These are phyloP conservation scores for Lophium mytilinum DNA, from an alignment of 495 filamentous ascomycete genomes.

Conservation along the genomic window DNA sequence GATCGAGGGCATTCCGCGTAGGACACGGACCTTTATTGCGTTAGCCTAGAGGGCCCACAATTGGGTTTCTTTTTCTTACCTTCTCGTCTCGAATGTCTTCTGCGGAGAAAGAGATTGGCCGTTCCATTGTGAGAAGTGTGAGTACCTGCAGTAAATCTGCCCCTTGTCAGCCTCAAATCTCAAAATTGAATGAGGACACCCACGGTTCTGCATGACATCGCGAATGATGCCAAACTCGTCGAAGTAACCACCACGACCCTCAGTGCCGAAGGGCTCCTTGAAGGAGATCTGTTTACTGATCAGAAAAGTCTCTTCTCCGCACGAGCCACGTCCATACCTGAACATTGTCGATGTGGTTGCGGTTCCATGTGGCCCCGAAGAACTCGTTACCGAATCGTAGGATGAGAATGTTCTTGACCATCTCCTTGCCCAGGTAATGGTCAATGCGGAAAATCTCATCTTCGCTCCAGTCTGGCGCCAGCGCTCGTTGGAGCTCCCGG, in stretches of 20 bases:
- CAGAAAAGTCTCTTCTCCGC: neutral
- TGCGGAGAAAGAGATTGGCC: constrained; percentile 94
- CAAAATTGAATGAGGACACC: constrained; percentile 14
- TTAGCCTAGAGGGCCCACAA: constrained; percentile 29
- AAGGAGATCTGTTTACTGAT: constrained; percentile 68
- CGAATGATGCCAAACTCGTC: constrained; percentile 99
- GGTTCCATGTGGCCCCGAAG: constrained; percentile 98
- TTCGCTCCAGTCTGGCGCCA: constrained; percentile 97
- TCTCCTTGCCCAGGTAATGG: constrained; percentile 99
- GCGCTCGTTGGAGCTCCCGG: constrained; percentile 85
- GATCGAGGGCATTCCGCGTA: constrained; percentile 87
- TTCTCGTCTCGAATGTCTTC: constrained; percentile 99
- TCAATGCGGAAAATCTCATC: constrained; percentile 99
- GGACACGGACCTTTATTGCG: constrained; percentile 49
- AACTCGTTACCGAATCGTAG: constrained; percentile 98
- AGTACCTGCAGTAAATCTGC: constrained; percentile 86
- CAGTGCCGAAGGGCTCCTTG: constrained; percentile 99
- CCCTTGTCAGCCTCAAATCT: neutral
- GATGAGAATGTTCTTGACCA: constrained; percentile 99
- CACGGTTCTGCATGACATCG: constrained; percentile 66
- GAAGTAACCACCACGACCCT: constrained; percentile 97
- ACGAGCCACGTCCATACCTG: constrained; percentile 37
- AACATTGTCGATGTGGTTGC: constrained; percentile 98
- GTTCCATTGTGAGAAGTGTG: constrained; percentile 95
- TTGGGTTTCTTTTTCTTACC: constrained; percentile 38